These are phyloP conservation scores for Ceratocystis smalleyi DNA, from an alignment of 2,329 filamentous ascomycete species.

Conservation along the genomic window DNA sequence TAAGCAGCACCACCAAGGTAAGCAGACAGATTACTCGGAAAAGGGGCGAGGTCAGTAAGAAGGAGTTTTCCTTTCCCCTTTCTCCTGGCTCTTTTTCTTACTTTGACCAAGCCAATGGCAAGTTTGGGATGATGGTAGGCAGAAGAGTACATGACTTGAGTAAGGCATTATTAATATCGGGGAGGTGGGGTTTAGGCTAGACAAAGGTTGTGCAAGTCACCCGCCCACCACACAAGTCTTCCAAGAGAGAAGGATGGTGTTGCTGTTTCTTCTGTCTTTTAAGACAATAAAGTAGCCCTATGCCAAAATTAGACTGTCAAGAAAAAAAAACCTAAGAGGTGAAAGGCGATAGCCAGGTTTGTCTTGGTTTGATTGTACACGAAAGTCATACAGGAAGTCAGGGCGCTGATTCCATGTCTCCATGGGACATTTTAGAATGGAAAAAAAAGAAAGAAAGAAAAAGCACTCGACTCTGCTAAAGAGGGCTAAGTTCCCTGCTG, in stretches of 20 bases:
- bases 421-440: background rate
- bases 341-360: background rate
- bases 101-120: too few species aligned
- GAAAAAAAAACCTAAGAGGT: background rate
- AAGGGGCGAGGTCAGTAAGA: background rate
- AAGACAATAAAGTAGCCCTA: background rate
- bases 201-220: background rate
- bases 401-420: background rate
- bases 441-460: background rate
- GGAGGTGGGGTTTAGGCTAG: background rate
- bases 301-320: background rate
- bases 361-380: background rate
- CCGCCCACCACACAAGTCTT: background rate
- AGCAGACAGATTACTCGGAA: background rate
- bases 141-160: too few species aligned
- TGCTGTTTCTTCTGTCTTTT: background rate
- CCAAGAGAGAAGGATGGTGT: background rate
- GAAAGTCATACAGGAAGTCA: background rate
- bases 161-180: too few species aligned
- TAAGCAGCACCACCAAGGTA: background rate
- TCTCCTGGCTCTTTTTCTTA: background rate
- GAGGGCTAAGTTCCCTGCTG: background rate
- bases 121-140: too few species aligned
- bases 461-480: background rate
- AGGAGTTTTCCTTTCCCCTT: background rate